Evolutionary conservation across 169 alveolate species (phyloP), one percentile per base, ranked within the genome.

Genomic region (Plasmodium knowlesi): DNA sequence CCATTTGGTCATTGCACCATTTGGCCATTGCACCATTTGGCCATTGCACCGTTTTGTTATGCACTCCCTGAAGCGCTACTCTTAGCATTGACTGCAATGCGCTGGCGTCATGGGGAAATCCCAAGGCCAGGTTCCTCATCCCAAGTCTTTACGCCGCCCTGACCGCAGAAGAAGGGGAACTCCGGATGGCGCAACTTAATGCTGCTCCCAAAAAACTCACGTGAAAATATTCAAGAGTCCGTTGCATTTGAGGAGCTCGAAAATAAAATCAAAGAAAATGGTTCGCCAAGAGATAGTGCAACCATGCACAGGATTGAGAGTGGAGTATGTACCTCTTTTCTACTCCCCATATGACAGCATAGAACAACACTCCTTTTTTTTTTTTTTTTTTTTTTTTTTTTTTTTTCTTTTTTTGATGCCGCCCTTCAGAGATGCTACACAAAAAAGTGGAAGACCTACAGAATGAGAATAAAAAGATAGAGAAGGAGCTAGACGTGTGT

Each of bases 201-300:
- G 83, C 70, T 89, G 73, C 71, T 89, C 12, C 67, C 88, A 89
- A 89, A 79, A 73, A 73, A 80, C 25, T 89, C 94, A 10, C 43
- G 57, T 34, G 94, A 89, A 73, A 79, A 61, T 16, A 39, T 79
- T 32, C 84, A 79, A 3, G 83, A 80, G 32, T 78, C 94, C 9
- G 94, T 81, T 32, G 94, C 94, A 2, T 80, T 79, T 39, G 94
- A 89, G 72, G 94, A 89, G 32, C 94, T 89, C 57, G 94, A 80
- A 89, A 89, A 67, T 32, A 89, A 89, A 43, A 89, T 89, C 57
- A 78, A 89, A 61, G 94, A 89, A 89, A 89, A 89, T 81, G 94
- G 94, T 89, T 22, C 5, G 76, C 37, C 37, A 14, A 1, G 76
- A 12, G 3, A 32, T 25, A 25, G 76, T 67, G 37, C n/a, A 67